Percentiles rank a stretch among this genome's conserved stretches.
These are phyloP conservation scores for Ramularia collo-cygni DNA, from an alignment of 2,329 filamentous ascomycete species.

Conservation along the genomic window DNA sequence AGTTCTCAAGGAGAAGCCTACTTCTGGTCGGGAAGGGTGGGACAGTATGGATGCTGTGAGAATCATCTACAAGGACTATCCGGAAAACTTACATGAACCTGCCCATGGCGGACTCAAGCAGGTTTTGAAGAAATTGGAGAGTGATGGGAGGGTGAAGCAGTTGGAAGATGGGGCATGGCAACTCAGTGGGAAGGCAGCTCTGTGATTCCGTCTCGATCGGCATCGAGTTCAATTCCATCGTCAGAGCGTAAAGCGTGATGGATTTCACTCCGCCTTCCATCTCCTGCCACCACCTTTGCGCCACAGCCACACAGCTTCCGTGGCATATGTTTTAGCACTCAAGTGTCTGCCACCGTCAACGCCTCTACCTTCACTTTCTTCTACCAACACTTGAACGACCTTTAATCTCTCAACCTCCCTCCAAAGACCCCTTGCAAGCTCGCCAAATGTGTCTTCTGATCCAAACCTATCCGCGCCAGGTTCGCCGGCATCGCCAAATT, in stretches of 20 bases:
- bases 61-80: conserved; percentile 74
- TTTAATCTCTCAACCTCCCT: conserved; percentile 66
- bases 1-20: conserved; percentile 43
- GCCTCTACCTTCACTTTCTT: conserved; percentile 59
- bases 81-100: conserved; percentile 65
- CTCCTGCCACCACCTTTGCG: conserved; percentile 59
- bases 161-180: conserved; percentile 31
- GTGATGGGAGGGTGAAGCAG: conserved; percentile 59
- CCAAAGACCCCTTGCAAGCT: conserved; percentile 72
- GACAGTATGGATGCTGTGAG: conserved; percentile 77
- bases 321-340: conserved; percentile 75
- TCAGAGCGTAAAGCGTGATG: too few relatives aligned
- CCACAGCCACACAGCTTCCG: conserved; percentile 88
- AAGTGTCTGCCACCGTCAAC: conserved; percentile 58
- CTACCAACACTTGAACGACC: conserved; percentile 68
- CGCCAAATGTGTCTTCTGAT: conserved; percentile 41
- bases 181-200: conserved; percentile 16
- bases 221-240: too few relatives aligned
- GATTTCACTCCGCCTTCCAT: conserved; percentile 43
- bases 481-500: conserved; percentile 51
- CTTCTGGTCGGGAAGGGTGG: conserved; percentile 43
- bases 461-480: conserved; percentile 28
- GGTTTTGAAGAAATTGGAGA: conserved; percentile 70
- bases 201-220: too few relatives aligned
- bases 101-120: conserved; percentile 71